phyloP scores from a whole-genome alignment of 257 asterid species.

The Thymus quinquecostatus region DNA sequence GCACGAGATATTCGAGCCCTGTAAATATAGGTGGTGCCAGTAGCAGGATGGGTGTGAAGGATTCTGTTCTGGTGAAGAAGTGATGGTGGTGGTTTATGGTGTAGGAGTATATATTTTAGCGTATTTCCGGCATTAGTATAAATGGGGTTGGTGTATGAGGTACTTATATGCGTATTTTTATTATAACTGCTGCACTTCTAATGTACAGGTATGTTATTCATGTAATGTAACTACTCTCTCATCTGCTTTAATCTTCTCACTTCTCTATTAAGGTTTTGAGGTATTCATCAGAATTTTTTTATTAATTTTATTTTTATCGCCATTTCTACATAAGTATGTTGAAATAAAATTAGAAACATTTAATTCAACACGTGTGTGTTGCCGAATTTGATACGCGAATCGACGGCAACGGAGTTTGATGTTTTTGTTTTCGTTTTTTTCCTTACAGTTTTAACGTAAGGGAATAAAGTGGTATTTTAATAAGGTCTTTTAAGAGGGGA shows the following conservation, averaged over 20 bases:
- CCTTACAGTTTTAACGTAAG: no score
- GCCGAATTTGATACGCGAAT: background rate
- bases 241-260: background rate
- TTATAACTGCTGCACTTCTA: background rate
- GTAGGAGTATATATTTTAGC: slow-evolving; percentile 28
- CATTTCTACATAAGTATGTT: no score
- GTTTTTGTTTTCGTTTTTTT: background rate
- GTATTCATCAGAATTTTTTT: background rate
- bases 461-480: background rate
- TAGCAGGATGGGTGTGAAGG: slow-evolving; percentile 24
- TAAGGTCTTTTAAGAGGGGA: no score
- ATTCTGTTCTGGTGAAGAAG: background rate
- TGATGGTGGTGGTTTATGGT: background rate
- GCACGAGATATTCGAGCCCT: slow-evolving; percentile 26
- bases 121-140: slow-evolving; percentile 27
- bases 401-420: background rate
- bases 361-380: background rate
- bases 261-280: background rate
- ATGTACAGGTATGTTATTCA: slow-evolving; percentile 21
- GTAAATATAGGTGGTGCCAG: slow-evolving; percentile 32
- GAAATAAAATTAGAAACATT: no score
- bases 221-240: background rate
- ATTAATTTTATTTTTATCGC: no score
- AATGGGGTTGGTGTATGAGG: background rate
- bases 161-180: background rate